A percentile compares a stretch with the other conserved stretches of the same genome.
Conservation (phyloP, 371 early-diverging fungal species). For the Lichtheimia ramosa region DNA sequence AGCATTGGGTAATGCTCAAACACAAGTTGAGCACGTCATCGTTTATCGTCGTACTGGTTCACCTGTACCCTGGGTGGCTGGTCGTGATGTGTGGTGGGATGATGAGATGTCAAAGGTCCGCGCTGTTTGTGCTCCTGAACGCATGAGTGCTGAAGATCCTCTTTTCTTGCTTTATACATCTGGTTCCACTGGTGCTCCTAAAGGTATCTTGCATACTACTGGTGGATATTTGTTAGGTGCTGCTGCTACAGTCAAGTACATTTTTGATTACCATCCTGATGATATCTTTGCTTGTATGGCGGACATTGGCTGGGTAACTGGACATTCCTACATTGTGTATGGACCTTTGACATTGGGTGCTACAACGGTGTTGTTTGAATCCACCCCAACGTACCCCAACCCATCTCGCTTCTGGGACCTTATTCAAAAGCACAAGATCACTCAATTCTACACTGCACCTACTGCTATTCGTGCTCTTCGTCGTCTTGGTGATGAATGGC, state of each 20-base stretch:
- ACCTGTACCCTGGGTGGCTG: constrained; percentile 65
- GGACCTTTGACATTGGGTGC: constrained; percentile 91
- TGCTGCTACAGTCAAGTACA: constrained; percentile 85
- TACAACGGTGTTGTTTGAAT: constrained; percentile 94
- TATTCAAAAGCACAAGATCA: constrained; percentile 87
- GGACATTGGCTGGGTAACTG: constrained; percentile 84
- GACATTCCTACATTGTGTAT: constrained; percentile 91
- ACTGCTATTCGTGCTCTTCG: constrained; percentile 96
- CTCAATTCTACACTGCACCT: constrained; percentile 99
- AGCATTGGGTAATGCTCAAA: constrained; percentile 66
- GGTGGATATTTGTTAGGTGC: constrained; percentile 96
- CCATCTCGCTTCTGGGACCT: constrained; percentile 83
- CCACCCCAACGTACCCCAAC: constrained; percentile 84
- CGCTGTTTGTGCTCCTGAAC: constrained; percentile 78
- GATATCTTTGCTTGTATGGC: constrained; percentile 86
- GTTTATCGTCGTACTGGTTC: constrained; percentile 87
- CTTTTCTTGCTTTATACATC: constrained; percentile 98
- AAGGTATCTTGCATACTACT: constrained; percentile 92
- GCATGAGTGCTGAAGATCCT: constrained; percentile 91
- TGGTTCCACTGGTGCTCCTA: constrained; percentile 96
- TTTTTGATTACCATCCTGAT: constrained; percentile 85
- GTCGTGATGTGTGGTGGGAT: constrained; percentile 90
- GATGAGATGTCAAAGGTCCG: constrained; percentile 76
- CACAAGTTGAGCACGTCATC: constrained; percentile 79
- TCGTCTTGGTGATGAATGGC: constrained; percentile 80